A percentile compares a stretch with the other conserved stretches of the same genome.
These are phyloP conservation scores for Hanseniaspora guilliermondii DNA, from an alignment of 805 yeast genomes.

Conservation along the genomic window DNA sequence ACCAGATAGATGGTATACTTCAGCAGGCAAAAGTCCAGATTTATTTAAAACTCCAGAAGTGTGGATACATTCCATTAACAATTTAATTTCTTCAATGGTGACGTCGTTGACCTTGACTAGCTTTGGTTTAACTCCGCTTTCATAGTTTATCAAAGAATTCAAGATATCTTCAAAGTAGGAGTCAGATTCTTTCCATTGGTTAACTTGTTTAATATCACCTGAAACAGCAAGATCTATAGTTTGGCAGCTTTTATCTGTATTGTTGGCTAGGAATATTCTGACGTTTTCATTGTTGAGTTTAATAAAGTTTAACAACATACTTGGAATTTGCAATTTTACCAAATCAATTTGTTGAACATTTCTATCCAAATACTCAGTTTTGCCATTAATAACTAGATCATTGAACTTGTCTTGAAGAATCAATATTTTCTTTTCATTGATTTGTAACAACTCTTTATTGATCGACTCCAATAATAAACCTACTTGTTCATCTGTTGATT, in stretches of 20 bases:
- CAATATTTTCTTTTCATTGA: not conserved
- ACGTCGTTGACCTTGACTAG: conserved; percentile 46
- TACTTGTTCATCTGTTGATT: conserved; percentile 9
- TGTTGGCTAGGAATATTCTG: not conserved
- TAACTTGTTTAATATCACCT: not conserved
- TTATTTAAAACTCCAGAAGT: conserved; percentile 7
- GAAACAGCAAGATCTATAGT: conserved; percentile 2
- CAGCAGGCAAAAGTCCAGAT: not conserved
- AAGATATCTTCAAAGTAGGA: conserved; percentile 1
- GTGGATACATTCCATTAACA: not conserved
- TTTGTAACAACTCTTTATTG: not conserved
- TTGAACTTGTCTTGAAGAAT: conserved; percentile 10
- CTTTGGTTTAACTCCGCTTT: not conserved
- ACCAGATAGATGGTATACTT: conserved; percentile 9
- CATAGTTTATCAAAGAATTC: not conserved
- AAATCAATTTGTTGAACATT: conserved; percentile 46
- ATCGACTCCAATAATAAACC: conserved; percentile 4
- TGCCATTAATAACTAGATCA: conserved; percentile 41
- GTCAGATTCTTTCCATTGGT: conserved; percentile 8
- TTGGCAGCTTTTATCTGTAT: not conserved
- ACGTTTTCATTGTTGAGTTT: not conserved
- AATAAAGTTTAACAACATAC: conserved; percentile 18
- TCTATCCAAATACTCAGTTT: conserved; percentile 48
- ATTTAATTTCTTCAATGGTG: conserved; percentile 26
- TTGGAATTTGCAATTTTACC: conserved; percentile 51